phyloP scores from a whole-genome alignment of 2,329 filamentous ascomycete species.

The Aspergillus tamarii region DNA sequence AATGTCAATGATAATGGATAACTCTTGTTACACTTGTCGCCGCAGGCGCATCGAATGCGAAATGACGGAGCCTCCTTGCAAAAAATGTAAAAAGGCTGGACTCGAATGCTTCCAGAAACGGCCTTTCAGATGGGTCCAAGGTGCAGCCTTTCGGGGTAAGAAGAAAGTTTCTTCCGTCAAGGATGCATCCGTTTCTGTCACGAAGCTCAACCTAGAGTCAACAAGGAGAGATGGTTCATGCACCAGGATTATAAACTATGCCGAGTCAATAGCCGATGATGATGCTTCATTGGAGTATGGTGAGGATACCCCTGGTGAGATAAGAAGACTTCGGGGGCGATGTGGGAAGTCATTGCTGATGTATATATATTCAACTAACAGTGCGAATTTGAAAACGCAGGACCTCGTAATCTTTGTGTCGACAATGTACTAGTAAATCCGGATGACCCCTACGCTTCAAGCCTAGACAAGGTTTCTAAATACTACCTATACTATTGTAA shows the following conservation, averaged over 20 bases:
- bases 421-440: background rate
- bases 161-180: conserved; percentile 10
- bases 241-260: background rate
- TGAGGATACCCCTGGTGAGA: background rate
- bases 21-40: conserved; percentile 25
- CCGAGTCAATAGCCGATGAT: background rate
- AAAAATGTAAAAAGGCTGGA: conserved; percentile 37
- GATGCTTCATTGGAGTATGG: background rate
- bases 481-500: conserved; percentile 40
- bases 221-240: background rate
- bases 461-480: conserved; percentile 24
- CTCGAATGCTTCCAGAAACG: conserved; percentile 36
- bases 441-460: background rate
- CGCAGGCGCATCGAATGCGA: conserved; percentile 38
- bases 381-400: background rate
- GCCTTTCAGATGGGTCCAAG: conserved; percentile 38
- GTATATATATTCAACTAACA: background rate
- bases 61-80: conserved; percentile 29
- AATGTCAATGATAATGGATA: background rate
- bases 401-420: no score
- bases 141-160: conserved; percentile 35
- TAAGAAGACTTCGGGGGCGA: no score
- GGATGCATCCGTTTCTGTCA: background rate
- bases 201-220: background rate
- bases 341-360: background rate